Evolutionary conservation across 2,329 filamentous ascomycete species (phyloP).

Genomic region (Clathrospora elynae): DNA sequence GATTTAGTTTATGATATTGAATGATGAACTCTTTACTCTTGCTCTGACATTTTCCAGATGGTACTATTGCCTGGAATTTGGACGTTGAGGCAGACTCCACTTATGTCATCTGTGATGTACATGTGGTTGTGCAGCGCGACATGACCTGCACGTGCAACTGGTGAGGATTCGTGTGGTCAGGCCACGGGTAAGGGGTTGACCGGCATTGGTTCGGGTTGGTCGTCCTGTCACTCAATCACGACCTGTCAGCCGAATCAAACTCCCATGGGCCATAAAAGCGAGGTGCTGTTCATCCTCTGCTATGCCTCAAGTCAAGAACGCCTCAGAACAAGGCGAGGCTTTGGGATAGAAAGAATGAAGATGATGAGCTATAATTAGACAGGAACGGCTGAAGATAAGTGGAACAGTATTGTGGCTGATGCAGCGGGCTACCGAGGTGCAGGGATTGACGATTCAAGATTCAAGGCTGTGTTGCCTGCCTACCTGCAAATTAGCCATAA

Average conservation of each 20-base stretch:
- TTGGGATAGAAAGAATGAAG: too few relatives aligned
- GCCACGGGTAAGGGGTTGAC: conserved; percentile 6
- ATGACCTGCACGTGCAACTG: conserved; percentile 7
- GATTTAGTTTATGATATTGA: conserved; percentile 38
- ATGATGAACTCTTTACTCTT: conserved; percentile 20
- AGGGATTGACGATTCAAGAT: conserved; percentile 20
- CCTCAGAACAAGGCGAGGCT: too few relatives aligned
- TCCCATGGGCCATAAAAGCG: too few relatives aligned
- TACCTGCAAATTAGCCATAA: conserved; percentile 21
- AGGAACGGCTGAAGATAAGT: too few relatives aligned
- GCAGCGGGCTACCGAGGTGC: too few relatives aligned
- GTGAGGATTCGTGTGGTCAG: conserved; percentile 4
- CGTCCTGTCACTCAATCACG: conserved; percentile 1
- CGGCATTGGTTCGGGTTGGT: conserved; percentile 7
- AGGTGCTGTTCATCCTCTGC: too few relatives aligned
- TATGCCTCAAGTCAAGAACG: too few relatives aligned
- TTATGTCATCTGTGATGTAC: conserved; percentile 13
- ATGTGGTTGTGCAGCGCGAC: conserved; percentile 11
- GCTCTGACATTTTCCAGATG: background rate
- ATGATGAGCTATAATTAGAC: too few relatives aligned
- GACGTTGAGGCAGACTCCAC: conserved; percentile 5
- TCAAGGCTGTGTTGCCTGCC: too few relatives aligned
- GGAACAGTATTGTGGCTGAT: too few relatives aligned
- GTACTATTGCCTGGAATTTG: background rate
- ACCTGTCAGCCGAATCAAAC: too few relatives aligned